Evolutionary conservation across 805 yeast genomes (phyloP).

Genomic region (Ogataea trehalophila): DNA sequence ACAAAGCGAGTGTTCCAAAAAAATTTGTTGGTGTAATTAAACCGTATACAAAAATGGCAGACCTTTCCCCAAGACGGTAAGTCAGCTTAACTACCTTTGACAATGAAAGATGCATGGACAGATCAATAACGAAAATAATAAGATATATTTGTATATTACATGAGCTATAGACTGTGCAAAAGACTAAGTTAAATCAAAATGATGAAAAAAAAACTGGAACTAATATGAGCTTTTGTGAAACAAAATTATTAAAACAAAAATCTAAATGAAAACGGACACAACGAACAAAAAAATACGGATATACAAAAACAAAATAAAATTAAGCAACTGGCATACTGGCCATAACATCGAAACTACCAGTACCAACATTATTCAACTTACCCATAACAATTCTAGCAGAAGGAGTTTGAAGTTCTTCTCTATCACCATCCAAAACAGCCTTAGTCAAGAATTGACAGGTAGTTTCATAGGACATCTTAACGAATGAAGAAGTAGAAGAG

Average conservation of each 20-base stretch:
- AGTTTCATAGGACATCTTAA: slow-evolving; percentile 99
- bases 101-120: not conserved
- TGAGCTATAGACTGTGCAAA: not conserved
- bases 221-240: not conserved
- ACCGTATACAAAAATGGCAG: no score
- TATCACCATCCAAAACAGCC: slow-evolving; percentile 89
- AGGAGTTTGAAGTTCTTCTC: slow-evolving; percentile 85
- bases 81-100: not conserved
- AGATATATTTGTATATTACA: no score
- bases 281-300: not conserved
- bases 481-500: slow-evolving; percentile 88
- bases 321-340: slow-evolving; percentile 38
- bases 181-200: not conserved
- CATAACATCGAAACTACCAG: slow-evolving; percentile 88
- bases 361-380: slow-evolving; percentile 85
- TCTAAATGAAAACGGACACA: not conserved
- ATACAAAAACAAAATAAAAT: not conserved
- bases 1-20: no score
- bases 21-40: no score
- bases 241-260: not conserved
- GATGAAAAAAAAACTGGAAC: not conserved
- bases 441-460: slow-evolving; percentile 96
- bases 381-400: slow-evolving; percentile 93
- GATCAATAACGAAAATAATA: no score
- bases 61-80: not conserved